Base-by-base conservation (phyloP, 148 eudicot genomes). In the Vaccinium corymbosum region DNA sequence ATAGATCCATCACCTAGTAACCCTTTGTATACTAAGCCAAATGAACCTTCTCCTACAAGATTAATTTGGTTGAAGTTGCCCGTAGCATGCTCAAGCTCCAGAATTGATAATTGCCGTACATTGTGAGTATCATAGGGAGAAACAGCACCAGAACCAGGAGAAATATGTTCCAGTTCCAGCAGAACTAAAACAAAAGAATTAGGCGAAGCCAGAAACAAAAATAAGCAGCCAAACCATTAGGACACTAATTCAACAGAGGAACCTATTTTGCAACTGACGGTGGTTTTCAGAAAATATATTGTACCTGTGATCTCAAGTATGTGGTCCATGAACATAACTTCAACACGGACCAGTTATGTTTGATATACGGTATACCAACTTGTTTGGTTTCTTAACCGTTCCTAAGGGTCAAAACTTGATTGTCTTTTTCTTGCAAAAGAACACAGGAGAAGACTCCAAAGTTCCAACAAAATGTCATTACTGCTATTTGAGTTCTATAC, bases 21-120 rank as follows among this genome's bases (percentile, higher is more conserved):
- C 50, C 80, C 85, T 83, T 83, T 83, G 85, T 83, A 83, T 22
- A 83, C 85, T 48, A 76, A 57, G 35, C 85, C 85, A 76, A 83
- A 83, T 57, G 50, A 56, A n/a, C 81, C 81, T 76, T 83, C 72
- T 25, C 81, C 85, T 38, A 83, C 25, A 46, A 76, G 25, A 53
- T 83, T 83, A 50, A 29, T 83, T n/a, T 48, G 57, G 57, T 76
- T 83, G 81, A 83, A 83, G 55, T 59, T 83, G 61, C 81, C 66
- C 0, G 85, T 83, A 11, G 85, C 85, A 22, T 76, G 85, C 49
- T 83, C 81, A 56, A 83, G 81, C 80, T 83, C 85, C 57, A 56
- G 7, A 42, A 83, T 25, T 76, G 81, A 53, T 38, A 83, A 83
- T 56, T 75, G 51, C 80, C 85, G 55, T 56, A 83, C 3, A 57